Conservation (phyloP, 2,329 filamentous ascomycete genomes). For the Clonostachys solani region DNA sequence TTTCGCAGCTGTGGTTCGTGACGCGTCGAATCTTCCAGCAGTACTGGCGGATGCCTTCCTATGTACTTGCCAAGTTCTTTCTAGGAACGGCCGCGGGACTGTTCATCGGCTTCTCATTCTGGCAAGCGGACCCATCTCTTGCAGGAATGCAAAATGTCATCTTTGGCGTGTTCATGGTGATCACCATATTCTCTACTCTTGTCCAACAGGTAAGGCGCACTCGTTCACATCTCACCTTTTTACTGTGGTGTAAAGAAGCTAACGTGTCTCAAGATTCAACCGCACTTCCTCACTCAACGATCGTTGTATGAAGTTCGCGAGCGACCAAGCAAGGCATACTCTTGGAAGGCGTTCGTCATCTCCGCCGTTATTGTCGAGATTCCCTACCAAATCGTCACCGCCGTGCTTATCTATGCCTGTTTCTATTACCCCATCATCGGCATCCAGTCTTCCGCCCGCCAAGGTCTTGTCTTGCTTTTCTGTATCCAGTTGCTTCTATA, state of each 20-base stretch:
- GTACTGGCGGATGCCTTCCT: constrained; percentile 69
- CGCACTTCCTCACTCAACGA: constrained; percentile 70
- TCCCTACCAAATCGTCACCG: constrained; percentile 64
- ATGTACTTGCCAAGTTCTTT: constrained; percentile 69
- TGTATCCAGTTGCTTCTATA: constrained; percentile 66
- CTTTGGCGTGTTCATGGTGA: constrained; percentile 72
- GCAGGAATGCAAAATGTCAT: constrained; percentile 73
- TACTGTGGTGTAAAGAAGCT: too few relatives aligned
- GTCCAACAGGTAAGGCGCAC: constrained; percentile 48
- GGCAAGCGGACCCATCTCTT: constrained; percentile 43
- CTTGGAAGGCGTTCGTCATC: constrained; percentile 69
- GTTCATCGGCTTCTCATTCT: constrained; percentile 76
- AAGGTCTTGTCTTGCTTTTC: constrained; percentile 63
- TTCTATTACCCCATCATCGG: constrained; percentile 66
- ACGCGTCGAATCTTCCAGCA: constrained; percentile 71
- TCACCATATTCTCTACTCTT: constrained; percentile 68
- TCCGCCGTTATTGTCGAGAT: constrained; percentile 70
- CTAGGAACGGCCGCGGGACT: constrained; percentile 57
- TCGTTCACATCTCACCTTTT: too few relatives aligned
- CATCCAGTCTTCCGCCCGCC: constrained; percentile 44
- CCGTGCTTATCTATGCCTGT: constrained; percentile 56
- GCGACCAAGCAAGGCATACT: constrained; percentile 69
- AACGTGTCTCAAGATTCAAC: constrained; percentile 52
- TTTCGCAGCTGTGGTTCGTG: constrained; percentile 59
- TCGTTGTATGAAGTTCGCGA: constrained; percentile 75